Evolutionary conservation across 1,139 yeast species (phyloP).

Genomic region (Citeromyces hawaiiensis): DNA sequence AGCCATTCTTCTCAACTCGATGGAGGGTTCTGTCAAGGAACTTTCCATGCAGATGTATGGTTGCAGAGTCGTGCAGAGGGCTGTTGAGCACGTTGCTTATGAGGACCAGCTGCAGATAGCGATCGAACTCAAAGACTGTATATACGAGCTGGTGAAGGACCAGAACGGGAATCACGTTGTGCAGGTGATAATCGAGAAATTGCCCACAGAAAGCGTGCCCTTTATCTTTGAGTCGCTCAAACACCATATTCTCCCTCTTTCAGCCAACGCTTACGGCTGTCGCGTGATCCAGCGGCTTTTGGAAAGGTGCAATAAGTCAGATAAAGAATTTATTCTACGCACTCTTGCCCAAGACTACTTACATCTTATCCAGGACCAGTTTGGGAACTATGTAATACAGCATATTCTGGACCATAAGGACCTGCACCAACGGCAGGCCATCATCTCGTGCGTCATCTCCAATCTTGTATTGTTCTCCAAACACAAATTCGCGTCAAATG

Average conservation of each 20-base stretch:
- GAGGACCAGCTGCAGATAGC: conserved; percentile 61
- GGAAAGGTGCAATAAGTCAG: conserved; percentile 52
- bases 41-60: conserved; percentile 94
- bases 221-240: conserved; percentile 66
- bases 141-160: conserved; percentile 76
- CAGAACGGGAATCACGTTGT: conserved; percentile 98
- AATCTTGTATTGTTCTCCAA: conserved; percentile 74
- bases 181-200: conserved; percentile 84
- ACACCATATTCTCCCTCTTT: conserved; percentile 73
- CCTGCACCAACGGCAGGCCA: conserved; percentile 26
- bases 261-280: conserved; percentile 96
- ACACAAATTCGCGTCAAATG: conserved; percentile 96
- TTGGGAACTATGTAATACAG: conserved; percentile 95
- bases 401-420: conserved; percentile 77
- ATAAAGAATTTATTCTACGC: conserved; percentile 48
- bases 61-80: conserved; percentile 92
- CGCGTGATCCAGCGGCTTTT: conserved; percentile 87
- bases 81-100: conserved; percentile 63
- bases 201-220: conserved; percentile 58
- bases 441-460: conserved; percentile 24
- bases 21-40: conserved; percentile 66
- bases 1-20: conserved; percentile 53
- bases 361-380: conserved; percentile 85
- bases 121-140: conserved; percentile 57
- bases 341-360: conserved; percentile 67